Base-by-base conservation (phyloP, 768 basidiomycete species). In the Tylopilus sp. region DNA sequence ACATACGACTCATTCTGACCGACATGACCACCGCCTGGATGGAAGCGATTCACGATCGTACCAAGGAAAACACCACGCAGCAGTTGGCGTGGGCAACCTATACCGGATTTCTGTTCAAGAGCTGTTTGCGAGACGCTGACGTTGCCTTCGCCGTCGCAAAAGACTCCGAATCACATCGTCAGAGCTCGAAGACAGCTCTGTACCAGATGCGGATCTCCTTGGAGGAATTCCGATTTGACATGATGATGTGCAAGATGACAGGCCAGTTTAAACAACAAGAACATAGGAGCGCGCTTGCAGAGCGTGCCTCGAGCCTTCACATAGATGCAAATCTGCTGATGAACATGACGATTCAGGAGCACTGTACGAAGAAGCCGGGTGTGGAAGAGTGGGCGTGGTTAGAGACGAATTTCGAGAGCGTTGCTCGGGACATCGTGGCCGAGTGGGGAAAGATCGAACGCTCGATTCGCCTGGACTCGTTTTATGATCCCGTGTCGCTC, bases 401-500 rank as follows among this genome's bases (percentile, higher is more conserved):
- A 19, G 47, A 58, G 22, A 55, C 67, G 0, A 76, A 81, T 28
- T 85, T 82, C 55, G 55, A 54, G 4, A 54, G 55, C 6, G 61
- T 71, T 13, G 75, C 75, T 10, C 43, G 54, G 1, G 57, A 63
- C 16, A 78, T 85, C 37, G 41, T 76, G 26, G 65, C 71, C 0
- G 79, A 82, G 53, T 85, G 82, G 80, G 47, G 52, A 7, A 68
- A 64, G 10, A 61, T 85, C 3, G 73, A 71, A 53, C 43, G 52
- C 16, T 72, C 71, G 16, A 63, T 85, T 31, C 62, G 68, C 12
- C 25, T 43, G 43, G 76, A 74, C 46, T 78, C 74, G 0, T 77
- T 82, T 59, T 84, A 86, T 51, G 56, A 75, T 49, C 68, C 79
- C 1, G 65, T 86, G 4, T 81, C 82, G 13, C 60, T 79, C 41